Evolutionary conservation across 441 rosid genomes (phyloP).

Genomic region (Sinapis alba): DNA sequence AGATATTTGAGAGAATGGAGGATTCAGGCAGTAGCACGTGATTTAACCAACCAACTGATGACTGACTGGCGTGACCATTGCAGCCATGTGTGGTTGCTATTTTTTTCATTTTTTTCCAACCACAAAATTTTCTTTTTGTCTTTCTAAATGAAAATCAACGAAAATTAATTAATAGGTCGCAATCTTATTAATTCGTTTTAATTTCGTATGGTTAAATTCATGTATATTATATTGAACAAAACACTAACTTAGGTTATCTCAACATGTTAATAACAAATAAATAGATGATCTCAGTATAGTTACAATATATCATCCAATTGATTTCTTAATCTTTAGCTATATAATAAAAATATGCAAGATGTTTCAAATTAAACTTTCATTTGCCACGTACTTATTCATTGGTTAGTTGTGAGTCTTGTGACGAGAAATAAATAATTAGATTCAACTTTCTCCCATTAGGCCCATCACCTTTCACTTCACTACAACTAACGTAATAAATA

Average conservation of each 20-base stretch:
- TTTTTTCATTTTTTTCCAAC: slow-evolving; percentile 19
- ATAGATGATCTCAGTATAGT: background rate
- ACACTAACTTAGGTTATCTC: background rate
- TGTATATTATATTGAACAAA: background rate
- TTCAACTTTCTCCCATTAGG: background rate
- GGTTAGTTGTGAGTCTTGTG: background rate
- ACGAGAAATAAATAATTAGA: background rate
- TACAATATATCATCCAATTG: background rate
- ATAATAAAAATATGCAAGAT: background rate
- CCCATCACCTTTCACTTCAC: background rate
- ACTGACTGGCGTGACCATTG: slow-evolving; percentile 28
- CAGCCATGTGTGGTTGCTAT: slow-evolving; percentile 32
- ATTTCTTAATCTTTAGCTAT: background rate
- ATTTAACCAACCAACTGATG: slow-evolving; percentile 38
- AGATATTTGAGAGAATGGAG: slow-evolving; percentile 16
- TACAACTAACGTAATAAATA: background rate
- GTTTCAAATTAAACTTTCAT: background rate
- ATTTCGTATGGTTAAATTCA: background rate
- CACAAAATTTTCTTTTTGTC: background rate
- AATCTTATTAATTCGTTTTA: background rate
- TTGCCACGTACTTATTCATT: background rate
- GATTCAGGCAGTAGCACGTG: slow-evolving; percentile 32
- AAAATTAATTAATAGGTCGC: background rate
- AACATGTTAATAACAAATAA: slow-evolving; percentile 1
- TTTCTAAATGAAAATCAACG: background rate